Percentiles rank a stretch among this genome's conserved stretches.
phyloP scores from a whole-genome alignment of 345 rosid species.

The Punica granatum region DNA sequence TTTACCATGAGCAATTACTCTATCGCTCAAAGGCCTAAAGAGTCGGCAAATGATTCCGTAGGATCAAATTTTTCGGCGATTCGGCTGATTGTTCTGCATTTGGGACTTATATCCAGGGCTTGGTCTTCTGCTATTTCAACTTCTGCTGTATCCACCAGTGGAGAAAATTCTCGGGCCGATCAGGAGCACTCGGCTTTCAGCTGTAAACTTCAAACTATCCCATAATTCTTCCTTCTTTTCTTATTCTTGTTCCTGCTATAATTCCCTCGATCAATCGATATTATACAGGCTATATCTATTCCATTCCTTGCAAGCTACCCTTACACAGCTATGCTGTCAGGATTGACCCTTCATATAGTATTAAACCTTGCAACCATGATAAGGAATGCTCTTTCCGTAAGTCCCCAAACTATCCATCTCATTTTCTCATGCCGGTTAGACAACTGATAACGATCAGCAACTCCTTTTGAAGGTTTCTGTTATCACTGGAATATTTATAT shows the following conservation, averaged over 20 bases:
- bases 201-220: conserved; percentile 17
- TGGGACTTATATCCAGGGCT: conserved; percentile 19
- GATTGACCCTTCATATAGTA: conserved; percentile 29
- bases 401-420: conserved; percentile 5
- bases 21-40: background rate
- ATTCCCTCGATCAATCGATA: background rate
- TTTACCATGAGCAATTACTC: background rate
- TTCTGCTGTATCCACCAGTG: conserved; percentile 34
- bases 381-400: conserved; percentile 44
- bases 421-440: background rate
- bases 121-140: conserved; percentile 49
- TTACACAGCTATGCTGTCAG: conserved; percentile 43
- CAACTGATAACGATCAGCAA: background rate
- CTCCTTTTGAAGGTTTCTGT: conserved; percentile 29
- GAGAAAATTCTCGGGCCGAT: conserved; percentile 39
- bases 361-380: conserved; percentile 35
- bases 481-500: conserved; percentile 43
- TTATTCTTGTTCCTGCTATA: background rate
- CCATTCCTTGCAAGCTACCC: conserved; percentile 41
- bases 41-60: background rate
- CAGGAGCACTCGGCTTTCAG: conserved; percentile 34
- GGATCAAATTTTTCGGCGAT: background rate
- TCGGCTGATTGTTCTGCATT: background rate
- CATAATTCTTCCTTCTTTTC: background rate
- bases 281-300: conserved; percentile 39